Evolutionary conservation across 2,329 filamentous ascomycete genomes (phyloP).

Genomic region (Macrophomina phaseolina): DNA sequence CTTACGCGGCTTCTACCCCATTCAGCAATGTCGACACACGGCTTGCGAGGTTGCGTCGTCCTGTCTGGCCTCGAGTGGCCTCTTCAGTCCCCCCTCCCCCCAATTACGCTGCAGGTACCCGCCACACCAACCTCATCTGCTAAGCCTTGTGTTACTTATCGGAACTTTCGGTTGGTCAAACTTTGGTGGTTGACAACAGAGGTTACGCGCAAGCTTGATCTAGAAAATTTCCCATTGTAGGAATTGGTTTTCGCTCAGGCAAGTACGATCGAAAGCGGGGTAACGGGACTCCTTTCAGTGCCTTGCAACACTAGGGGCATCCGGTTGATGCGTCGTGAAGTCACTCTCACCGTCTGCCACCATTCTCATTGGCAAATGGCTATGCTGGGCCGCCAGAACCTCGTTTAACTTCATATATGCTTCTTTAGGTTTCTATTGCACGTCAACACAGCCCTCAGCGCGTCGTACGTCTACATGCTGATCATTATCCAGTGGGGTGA

Average conservation of each 20-base stretch:
- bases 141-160: not conserved
- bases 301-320: conserved; percentile 8
- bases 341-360: not conserved
- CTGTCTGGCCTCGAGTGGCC: not conserved
- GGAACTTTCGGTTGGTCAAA: conserved; percentile 1
- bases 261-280: not conserved
- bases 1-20: conserved; percentile 26
- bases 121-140: not conserved
- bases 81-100: conserved; percentile 3
- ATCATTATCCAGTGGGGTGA: conserved; percentile 14
- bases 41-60: conserved; percentile 12
- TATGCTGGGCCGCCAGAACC: not conserved
- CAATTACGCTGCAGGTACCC: conserved; percentile 9
- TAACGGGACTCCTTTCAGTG: not conserved
- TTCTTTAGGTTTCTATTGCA: not conserved
- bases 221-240: not conserved
- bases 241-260: not conserved
- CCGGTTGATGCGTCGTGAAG: not conserved
- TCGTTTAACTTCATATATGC: not conserved
- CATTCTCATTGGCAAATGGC: not conserved
- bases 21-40: conserved; percentile 8
- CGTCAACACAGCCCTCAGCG: not conserved
- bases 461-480: conserved; percentile 15
- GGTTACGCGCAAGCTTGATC: conserved; percentile 20
- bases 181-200: not conserved